phyloP scores from a whole-genome alignment of 1,139 yeast species.

The Blastobotrys elegans region DNA sequence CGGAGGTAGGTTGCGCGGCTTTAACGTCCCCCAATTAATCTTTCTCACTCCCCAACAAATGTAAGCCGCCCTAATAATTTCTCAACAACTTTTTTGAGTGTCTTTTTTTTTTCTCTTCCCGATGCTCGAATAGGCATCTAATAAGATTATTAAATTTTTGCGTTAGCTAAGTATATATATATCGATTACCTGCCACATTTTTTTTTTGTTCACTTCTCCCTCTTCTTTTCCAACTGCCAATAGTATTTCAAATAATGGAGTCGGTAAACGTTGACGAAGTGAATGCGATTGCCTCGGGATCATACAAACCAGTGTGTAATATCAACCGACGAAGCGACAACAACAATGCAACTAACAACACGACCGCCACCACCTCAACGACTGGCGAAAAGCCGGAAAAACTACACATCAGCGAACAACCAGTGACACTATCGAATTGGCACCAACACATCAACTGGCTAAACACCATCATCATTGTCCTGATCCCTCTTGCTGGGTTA shows the following conservation, averaged over 20 bases:
- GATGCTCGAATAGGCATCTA: neutral
- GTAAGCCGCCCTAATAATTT: neutral
- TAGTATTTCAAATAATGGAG: slow-evolving; percentile 10
- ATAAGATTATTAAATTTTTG: neutral
- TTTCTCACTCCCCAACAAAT: neutral
- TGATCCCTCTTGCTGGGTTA: slow-evolving; percentile 66
- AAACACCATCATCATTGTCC: slow-evolving; percentile 69
- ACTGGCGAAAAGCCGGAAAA: slow-evolving; percentile 23
- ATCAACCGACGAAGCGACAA: slow-evolving; percentile 31
- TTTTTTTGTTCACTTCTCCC: neutral
- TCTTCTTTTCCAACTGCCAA: neutral
- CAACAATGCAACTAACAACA: slow-evolving; percentile 32
- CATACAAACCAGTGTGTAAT: slow-evolving; percentile 56
- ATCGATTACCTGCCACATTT: neutral
- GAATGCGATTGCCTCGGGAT: slow-evolving; percentile 86
- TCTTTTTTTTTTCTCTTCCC: neutral
- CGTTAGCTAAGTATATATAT: too few relatives aligned
- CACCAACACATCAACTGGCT: slow-evolving; percentile 89
- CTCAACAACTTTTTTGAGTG: neutral
- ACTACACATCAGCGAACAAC: slow-evolving; percentile 84
- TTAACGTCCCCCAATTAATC: too few relatives aligned
- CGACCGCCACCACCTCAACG: neutral
- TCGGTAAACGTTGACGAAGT: slow-evolving; percentile 65
- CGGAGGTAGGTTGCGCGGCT: too few relatives aligned
- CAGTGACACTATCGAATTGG: slow-evolving; percentile 85